These are phyloP conservation scores for Solanum sitiens DNA, from an alignment of 257 asterid species.

Conservation along the genomic window DNA sequence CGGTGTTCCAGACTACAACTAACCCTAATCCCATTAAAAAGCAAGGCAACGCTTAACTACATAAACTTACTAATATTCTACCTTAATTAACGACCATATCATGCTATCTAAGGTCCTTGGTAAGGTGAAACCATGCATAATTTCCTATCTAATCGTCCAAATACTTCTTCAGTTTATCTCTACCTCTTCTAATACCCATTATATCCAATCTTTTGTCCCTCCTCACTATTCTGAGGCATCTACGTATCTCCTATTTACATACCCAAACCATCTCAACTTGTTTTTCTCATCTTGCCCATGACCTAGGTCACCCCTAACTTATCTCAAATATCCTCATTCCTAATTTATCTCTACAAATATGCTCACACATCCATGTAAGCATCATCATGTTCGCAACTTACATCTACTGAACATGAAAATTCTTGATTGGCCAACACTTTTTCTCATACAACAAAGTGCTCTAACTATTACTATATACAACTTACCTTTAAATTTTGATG, in stretches of 20 bases:
- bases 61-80: not conserved
- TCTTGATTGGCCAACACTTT: not conserved
- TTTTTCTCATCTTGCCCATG: too few relatives aligned
- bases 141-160: too few relatives aligned
- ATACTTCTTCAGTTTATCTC: not conserved
- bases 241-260: too few relatives aligned
- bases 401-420: too few relatives aligned
- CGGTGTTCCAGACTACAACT: not conserved
- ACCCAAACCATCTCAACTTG: too few relatives aligned
- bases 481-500: not conserved
- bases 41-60: not conserved
- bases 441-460: not conserved
- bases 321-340: not conserved
- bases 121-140: not conserved
- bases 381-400: not conserved
- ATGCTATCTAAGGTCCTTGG: too few relatives aligned
- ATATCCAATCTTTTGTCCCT: not conserved
- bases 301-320: not conserved
- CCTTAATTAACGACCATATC: not conserved
- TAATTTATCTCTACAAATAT: not conserved
- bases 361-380: not conserved
- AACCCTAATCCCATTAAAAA: too few relatives aligned
- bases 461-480: too few relatives aligned
- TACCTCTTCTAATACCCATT: too few relatives aligned
- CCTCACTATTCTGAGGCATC: not conserved